These are phyloP conservation scores for Fistulina hepatica DNA, from an alignment of 1,284 basidiomycete genomes.

Conservation along the genomic window DNA sequence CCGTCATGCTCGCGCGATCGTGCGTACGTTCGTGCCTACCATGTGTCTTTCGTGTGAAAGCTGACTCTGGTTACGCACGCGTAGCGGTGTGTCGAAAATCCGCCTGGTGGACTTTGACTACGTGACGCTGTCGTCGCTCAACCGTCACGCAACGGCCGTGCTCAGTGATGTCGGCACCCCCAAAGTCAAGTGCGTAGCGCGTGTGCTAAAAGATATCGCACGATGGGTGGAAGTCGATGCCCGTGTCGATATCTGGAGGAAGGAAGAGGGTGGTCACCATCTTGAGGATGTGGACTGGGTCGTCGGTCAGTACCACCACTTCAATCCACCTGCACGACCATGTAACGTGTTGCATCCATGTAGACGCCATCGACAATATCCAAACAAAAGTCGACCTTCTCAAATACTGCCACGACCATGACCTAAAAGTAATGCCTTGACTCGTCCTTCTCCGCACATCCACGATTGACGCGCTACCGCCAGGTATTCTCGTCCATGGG, in stretches of 20 bases:
- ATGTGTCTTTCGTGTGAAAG: not conserved
- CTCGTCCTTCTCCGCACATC: not conserved
- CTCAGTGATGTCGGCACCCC: conserved; percentile 88
- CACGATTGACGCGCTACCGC: conserved; percentile 38
- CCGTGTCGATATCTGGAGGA: conserved; percentile 75
- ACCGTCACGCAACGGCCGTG: conserved; percentile 89
- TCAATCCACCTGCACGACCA: not conserved
- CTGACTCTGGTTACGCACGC: conserved; percentile 7
- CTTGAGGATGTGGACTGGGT: conserved; percentile 85
- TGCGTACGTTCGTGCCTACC: conserved; percentile 29
- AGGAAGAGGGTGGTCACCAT: conserved; percentile 60
- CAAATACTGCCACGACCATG: conserved; percentile 65
- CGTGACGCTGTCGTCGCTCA: conserved; percentile 86
- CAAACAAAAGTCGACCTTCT: conserved; percentile 88
- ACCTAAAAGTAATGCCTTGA: conserved; percentile 39
- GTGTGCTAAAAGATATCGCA: conserved; percentile 61
- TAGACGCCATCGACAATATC: conserved; percentile 92
- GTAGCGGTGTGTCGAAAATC: conserved; percentile 62
- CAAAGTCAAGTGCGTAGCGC: conserved; percentile 81
- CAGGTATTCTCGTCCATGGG: conserved; percentile 96
- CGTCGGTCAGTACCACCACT: conserved; percentile 41
- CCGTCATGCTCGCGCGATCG: conserved; percentile 88
- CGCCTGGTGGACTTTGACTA: conserved; percentile 85
- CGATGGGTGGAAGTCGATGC: conserved; percentile 71
- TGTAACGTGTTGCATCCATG: not conserved